Conservation (phyloP, 2,329 filamentous ascomycete genomes). For the Aspergillus cejpii region DNA sequence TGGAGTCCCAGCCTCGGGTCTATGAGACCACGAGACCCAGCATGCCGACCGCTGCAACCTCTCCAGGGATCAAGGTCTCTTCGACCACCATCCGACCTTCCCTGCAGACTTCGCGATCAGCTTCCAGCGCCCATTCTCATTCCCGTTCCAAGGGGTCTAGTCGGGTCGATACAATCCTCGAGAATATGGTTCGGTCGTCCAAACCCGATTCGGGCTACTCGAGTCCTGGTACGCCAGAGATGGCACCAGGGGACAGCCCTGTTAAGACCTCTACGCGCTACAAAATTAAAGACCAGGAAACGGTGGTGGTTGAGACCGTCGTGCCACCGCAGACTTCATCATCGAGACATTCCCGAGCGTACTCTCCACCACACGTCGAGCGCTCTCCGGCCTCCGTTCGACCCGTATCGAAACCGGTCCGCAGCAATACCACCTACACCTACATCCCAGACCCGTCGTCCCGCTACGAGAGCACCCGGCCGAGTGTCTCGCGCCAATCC, state of each 20-base stretch:
- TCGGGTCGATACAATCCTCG: conserved; percentile 23
- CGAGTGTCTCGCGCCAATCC: conserved; percentile 11
- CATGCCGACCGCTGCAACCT: conserved; percentile 33
- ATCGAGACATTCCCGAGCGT: conserved; percentile 23
- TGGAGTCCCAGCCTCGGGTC: conserved; percentile 19
- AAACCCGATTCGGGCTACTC: conserved; percentile 43
- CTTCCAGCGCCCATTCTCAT: conserved; percentile 24
- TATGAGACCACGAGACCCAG: conserved; percentile 28
- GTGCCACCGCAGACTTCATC: conserved; percentile 15
- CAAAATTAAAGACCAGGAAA: conserved; percentile 27
- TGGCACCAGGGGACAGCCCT: conserved; percentile 28
- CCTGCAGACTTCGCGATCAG: conserved; percentile 28
- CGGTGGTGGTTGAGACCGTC: conserved; percentile 24
- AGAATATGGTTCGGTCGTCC: conserved; percentile 24
- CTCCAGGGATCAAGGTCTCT: conserved; percentile 27
- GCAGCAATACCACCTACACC: conserved; percentile 26
- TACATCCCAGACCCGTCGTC: conserved; percentile 21
- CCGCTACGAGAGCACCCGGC: conserved; percentile 21
- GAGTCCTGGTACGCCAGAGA: conserved; percentile 41
- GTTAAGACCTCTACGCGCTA: conserved; percentile 32
- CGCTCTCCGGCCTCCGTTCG: conserved; percentile 15
- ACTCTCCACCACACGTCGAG: conserved; percentile 26
- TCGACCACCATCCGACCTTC: conserved; percentile 25
- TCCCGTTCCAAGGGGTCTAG: conserved; percentile 27
- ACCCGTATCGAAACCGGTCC: conserved; percentile 18